phyloP scores from a whole-genome alignment of 2,329 filamentous ascomycete genomes.

The Fusarium lyarnte region DNA sequence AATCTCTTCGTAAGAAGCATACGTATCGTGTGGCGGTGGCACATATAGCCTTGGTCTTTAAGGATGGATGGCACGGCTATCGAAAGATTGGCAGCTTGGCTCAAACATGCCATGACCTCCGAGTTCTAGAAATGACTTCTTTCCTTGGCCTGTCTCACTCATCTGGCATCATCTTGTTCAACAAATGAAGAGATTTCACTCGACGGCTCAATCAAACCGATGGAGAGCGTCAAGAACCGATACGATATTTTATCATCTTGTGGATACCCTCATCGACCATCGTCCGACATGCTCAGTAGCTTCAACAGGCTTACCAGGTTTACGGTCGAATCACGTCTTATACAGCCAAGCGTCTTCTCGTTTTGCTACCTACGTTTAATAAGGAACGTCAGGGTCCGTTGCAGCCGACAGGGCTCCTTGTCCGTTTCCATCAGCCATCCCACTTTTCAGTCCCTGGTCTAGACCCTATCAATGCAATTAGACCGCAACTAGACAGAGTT shows the following conservation, averaged over 20 bases:
- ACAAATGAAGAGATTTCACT: slow-evolving; percentile 17
- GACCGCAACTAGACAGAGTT: slow-evolving; percentile 18
- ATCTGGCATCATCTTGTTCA: not conserved
- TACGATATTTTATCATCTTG: slow-evolving; percentile 10
- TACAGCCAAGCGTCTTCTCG: slow-evolving; percentile 26
- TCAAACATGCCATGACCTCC: not conserved
- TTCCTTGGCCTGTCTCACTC: not conserved
- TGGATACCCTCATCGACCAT: slow-evolving; percentile 30
- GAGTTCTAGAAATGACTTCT: not conserved
- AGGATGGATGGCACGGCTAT: not conserved
- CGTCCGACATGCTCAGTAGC: slow-evolving; percentile 16
- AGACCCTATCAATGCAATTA: slow-evolving; percentile 23
- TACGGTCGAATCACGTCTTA: slow-evolving; percentile 7
- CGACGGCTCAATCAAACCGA: slow-evolving; percentile 13
- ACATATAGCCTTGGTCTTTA: not conserved
- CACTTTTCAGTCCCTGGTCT: slow-evolving; percentile 29
- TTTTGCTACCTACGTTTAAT: slow-evolving; percentile 13
- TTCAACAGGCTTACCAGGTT: not conserved
- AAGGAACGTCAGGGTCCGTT: slow-evolving; percentile 28
- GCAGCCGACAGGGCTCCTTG: slow-evolving; percentile 20
- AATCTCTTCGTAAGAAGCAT: not conserved
- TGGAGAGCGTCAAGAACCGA: slow-evolving; percentile 26
- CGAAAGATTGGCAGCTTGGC: not conserved
- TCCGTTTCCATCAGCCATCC: slow-evolving; percentile 17
- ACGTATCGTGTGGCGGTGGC: not conserved